Evolutionary conservation across 352 stramenopile species (phyloP), one percentile per base, ranked within the genome.

Genomic region (Globisporangium okanoganense): DNA sequence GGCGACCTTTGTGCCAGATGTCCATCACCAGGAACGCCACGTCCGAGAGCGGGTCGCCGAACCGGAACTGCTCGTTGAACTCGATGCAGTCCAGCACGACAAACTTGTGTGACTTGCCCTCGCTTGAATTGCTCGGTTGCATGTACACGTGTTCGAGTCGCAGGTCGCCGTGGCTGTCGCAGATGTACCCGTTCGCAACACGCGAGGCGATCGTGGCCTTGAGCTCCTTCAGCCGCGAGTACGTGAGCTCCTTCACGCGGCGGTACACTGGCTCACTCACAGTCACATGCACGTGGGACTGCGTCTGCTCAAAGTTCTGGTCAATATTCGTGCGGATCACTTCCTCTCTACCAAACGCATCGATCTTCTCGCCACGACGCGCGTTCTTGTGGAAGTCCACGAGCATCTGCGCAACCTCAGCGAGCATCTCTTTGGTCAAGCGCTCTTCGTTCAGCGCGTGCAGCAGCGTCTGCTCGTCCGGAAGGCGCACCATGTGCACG

Each of bases 31-130:
- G 63, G 61, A 91, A 91, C 45, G 81, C 81, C 16, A 77, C 73
- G 60, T 91, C 81, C 18, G 78, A 77, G 4, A 91, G 56, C 44
- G 79, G 77, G 52, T 91, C 81, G 38, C 77, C 76, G 55, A 78
- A 91, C 0, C 81, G 77, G 66, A 91, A 88, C 56, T 88, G 76
- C 70, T 91, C 81, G 54, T 91, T 91, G 63, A 91, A 88, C 62
- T 91, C 81, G 57, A 91, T 88, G 65, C 81, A 88, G 47, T 91
- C 81, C 52, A 91, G 63, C 52, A 88, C 70, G 25, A 87, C 75
- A 48, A 86, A 72, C 40, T 68, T 33, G 51, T n/a, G 27, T 20
- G 18, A 6, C 18, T 50, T 65, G 49, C 20, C 13, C 13, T 44
- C 51, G 31, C 54, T 45, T 7, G 35, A 35, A 5, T 35, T 35